Evolutionary conservation across 1,284 basidiomycete genomes (phyloP).

Genomic region (Ustilago trichophora): DNA sequence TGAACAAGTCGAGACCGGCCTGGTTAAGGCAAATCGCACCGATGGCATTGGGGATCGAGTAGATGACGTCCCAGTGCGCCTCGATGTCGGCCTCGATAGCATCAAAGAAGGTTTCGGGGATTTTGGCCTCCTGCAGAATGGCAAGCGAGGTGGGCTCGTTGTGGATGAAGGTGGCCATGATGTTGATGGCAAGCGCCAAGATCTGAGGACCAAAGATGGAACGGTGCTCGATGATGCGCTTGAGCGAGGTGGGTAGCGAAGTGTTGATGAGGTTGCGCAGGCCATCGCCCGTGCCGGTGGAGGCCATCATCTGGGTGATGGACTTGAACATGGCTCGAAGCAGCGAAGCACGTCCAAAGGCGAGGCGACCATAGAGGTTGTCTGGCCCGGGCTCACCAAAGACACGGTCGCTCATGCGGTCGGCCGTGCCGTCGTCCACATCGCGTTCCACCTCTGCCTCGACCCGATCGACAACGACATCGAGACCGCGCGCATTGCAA

Average conservation of each 20-base stretch:
- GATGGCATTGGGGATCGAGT: constrained; percentile 92
- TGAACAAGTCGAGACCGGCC: constrained; percentile 82
- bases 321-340: constrained; percentile 92
- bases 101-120: constrained; percentile 89
- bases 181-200: constrained; percentile 82
- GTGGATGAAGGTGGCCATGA: constrained; percentile 97
- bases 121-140: constrained; percentile 88
- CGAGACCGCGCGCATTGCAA: constrained; percentile 83
- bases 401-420: constrained; percentile 69
- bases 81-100: constrained; percentile 86
- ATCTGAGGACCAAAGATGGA: constrained; percentile 86
- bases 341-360: constrained; percentile 68
- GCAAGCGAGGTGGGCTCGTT: constrained; percentile 95
- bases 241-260: constrained; percentile 83
- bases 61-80: constrained; percentile 76
- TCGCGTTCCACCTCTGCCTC: constrained; percentile 68
- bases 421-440: constrained; percentile 37
- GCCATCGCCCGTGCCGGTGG: constrained; percentile 86
- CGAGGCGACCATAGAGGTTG: constrained; percentile 52
- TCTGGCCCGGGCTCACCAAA: constrained; percentile 68
- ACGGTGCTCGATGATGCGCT: constrained; percentile 85
- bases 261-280: constrained; percentile 93
- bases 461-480: constrained; percentile 84
- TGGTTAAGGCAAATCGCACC: constrained; percentile 96
- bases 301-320: constrained; percentile 94